Evolutionary conservation across 176 grass and related monocot species (phyloP).

Genomic region (Carex pumila): DNA sequence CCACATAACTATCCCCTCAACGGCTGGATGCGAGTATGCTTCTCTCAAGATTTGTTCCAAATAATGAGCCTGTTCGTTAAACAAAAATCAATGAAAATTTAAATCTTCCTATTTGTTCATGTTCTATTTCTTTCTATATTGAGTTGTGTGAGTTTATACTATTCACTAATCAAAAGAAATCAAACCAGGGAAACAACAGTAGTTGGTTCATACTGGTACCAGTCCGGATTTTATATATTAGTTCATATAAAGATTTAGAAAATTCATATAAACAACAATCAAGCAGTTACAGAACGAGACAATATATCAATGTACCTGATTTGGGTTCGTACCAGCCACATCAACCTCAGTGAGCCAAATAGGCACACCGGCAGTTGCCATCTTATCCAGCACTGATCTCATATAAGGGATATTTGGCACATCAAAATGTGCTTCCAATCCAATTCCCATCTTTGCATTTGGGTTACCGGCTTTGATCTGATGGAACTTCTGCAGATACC

Average conservation of each 20-base stretch:
- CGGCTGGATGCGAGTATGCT: constrained; percentile 73
- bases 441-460: constrained; percentile 44
- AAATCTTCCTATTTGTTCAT: not conserved
- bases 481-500: constrained; percentile 56
- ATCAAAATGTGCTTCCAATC: constrained; percentile 73
- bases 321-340: constrained; percentile 14
- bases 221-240: too few species aligned
- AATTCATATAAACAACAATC: too few species aligned
- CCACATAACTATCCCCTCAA: constrained; percentile 76
- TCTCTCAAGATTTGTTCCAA: constrained; percentile 71
- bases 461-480: constrained; percentile 37
- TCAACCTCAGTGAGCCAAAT: constrained; percentile 97
- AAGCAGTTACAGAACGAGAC: not conserved
- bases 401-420: constrained; percentile 70
- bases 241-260: too few species aligned
- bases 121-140: not conserved
- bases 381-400: constrained; percentile 52
- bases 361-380: constrained; percentile 36
- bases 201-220: not conserved
- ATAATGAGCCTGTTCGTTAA: constrained; percentile 29
- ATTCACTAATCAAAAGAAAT: not conserved
- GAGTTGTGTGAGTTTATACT: not conserved
- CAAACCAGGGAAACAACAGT: not conserved
- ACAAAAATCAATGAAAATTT: not conserved
- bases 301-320: constrained; percentile 26